Percentiles rank a stretch among this genome's conserved stretches.
These are phyloP conservation scores for Gloeopeniophorella convolvens DNA, from an alignment of 768 basidiomycete species.

Conservation along the genomic window DNA sequence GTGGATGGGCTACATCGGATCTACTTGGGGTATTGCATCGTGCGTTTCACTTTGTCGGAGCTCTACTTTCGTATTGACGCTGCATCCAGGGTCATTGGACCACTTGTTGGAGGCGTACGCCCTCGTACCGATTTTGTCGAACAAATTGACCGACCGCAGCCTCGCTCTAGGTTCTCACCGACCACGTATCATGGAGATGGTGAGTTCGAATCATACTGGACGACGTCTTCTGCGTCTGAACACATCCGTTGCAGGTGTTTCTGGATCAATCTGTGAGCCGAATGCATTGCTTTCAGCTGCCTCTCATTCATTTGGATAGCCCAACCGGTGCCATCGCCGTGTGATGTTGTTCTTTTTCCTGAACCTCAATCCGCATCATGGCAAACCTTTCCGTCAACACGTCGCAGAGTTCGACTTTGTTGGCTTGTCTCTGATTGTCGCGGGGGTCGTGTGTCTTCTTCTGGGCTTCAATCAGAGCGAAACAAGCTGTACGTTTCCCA, in stretches of 20 bases:
- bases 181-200: conserved; percentile 78
- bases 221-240: neutral
- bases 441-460: conserved; percentile 58
- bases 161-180: conserved; percentile 64
- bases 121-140: no score
- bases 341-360: conserved; percentile 62
- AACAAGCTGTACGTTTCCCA: conserved; percentile 46
- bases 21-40: conserved; percentile 69
- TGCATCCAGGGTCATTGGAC: conserved; percentile 53
- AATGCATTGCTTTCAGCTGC: neutral
- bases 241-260: conserved; percentile 47
- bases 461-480: conserved; percentile 70
- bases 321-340: conserved; percentile 67
- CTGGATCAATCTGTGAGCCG: conserved; percentile 60
- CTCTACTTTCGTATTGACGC: neutral
- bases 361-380: conserved; percentile 65
- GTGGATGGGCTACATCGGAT: conserved; percentile 45
- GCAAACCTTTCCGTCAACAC: conserved; percentile 49
- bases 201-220: conserved; percentile 24
- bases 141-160: no score
- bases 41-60: conserved; percentile 10
- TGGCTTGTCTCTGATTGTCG: conserved; percentile 55
- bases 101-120: conserved; percentile 76
- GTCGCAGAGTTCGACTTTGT: conserved; percentile 60
- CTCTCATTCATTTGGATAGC: conserved; percentile 29